These are phyloP conservation scores for Alternaria dauci DNA, from an alignment of 2,329 filamentous ascomycete species.

Conservation along the genomic window DNA sequence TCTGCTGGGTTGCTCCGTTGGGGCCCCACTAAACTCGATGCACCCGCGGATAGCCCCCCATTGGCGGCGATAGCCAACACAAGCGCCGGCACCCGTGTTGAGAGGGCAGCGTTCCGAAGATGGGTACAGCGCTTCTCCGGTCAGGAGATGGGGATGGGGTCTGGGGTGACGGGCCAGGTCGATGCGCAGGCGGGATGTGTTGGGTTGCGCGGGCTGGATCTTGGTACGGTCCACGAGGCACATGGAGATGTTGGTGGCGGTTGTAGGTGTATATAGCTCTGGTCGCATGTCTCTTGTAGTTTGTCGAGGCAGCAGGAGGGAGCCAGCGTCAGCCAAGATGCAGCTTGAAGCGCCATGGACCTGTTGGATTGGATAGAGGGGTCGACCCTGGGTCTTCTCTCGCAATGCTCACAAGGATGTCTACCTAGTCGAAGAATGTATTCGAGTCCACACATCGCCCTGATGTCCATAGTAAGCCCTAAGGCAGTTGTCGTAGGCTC, in stretches of 20 bases:
- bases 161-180: slow-evolving; percentile 17
- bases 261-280: slow-evolving; percentile 3
- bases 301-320: slow-evolving; percentile 15
- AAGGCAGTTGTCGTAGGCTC: background rate
- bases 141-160: slow-evolving; percentile 19
- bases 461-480: background rate
- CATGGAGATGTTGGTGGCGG: slow-evolving; percentile 12
- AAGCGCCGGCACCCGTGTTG: slow-evolving; percentile 12
- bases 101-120: background rate
- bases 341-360: slow-evolving; percentile 3
- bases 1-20: slow-evolving; percentile 18
- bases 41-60: slow-evolving; percentile 13
- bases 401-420: slow-evolving; percentile 38
- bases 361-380: slow-evolving; percentile 20
- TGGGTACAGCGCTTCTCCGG: slow-evolving; percentile 21
- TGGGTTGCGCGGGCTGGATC: background rate
- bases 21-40: slow-evolving; percentile 12
- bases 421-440: slow-evolving; percentile 1
- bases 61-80: slow-evolving; percentile 12
- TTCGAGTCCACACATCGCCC: background rate
- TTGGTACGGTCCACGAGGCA: slow-evolving; percentile 20
- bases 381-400: slow-evolving; percentile 21
- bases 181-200: slow-evolving; percentile 12
- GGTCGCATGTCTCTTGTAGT: slow-evolving; percentile 6
- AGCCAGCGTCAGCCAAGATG: slow-evolving; percentile 42